phyloP scores from a whole-genome alignment of 352 stramenopile species.

The Pythium periplocum region DNA sequence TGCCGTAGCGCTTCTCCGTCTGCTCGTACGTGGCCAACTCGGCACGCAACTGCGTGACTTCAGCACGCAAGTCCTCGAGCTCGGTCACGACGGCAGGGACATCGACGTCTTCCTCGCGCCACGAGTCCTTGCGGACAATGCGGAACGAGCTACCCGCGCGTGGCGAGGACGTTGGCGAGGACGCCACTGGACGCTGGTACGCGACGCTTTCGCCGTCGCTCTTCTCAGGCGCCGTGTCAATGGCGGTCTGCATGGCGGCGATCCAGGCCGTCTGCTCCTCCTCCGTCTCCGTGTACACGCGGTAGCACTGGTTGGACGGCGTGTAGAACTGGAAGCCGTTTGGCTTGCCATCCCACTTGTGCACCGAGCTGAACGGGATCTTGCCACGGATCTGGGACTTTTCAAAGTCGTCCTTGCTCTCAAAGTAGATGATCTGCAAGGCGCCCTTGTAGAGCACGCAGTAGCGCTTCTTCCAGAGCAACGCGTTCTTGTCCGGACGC shows the following conservation, averaged over 20 bases:
- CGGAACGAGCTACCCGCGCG: constrained; percentile 25
- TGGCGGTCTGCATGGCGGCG: constrained; percentile 54
- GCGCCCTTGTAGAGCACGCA: constrained; percentile 66
- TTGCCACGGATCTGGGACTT: constrained; percentile 72
- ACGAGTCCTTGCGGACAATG: constrained; percentile 62
- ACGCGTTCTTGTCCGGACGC: constrained; percentile 75
- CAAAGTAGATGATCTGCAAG: constrained; percentile 81
- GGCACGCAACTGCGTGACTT: constrained; percentile 63
- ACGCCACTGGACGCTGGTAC: constrained; percentile 64
- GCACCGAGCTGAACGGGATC: constrained; percentile 75
- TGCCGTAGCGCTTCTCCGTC: constrained; percentile 70
- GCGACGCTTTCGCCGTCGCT: constrained; percentile 55
- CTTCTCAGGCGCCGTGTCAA: constrained; percentile 64
- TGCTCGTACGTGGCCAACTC: constrained; percentile 74
- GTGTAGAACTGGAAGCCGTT: constrained; percentile 88
- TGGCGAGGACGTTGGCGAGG: constrained; percentile 56
- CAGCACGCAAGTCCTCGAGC: constrained; percentile 68
- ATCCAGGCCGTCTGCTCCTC: constrained; percentile 71
- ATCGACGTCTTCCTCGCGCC: constrained; percentile 73
- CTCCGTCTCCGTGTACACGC: constrained; percentile 74
- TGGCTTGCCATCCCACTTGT: constrained; percentile 82
- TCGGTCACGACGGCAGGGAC: constrained; percentile 55
- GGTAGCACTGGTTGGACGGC: constrained; percentile 77
- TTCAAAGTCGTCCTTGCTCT: constrained; percentile 66
- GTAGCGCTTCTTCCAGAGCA: constrained; percentile 87